phyloP scores from a whole-genome alignment of 805 yeast genomes.

The Candida alai region DNA sequence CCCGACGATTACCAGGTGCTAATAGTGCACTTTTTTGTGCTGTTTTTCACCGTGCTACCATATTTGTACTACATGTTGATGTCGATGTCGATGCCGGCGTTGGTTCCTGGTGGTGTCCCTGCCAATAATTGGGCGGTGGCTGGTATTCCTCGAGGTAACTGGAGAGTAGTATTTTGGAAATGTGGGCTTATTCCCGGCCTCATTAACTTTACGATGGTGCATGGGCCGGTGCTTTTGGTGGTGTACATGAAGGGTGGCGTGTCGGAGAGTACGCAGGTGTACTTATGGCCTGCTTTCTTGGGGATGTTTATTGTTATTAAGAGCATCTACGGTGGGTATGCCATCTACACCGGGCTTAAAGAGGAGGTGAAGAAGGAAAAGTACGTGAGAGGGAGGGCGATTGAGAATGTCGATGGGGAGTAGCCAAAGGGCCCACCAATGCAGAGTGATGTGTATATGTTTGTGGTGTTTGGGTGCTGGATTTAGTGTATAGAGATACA shows the following conservation, averaged over 20 bases:
- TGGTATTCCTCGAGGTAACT: too few species aligned
- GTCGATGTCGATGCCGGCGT: not conserved
- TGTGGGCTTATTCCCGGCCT: constrained; percentile 12
- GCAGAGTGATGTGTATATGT: too few species aligned
- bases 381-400: constrained; percentile 54
- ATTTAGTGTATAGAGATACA: too few species aligned
- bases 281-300: constrained; percentile 13
- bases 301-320: constrained; percentile 11
- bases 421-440: too few species aligned
- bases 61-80: constrained; percentile 8
- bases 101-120: constrained; percentile 8
- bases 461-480: too few species aligned
- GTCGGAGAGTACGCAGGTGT: constrained; percentile 2
- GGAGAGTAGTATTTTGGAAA: constrained; percentile 13
- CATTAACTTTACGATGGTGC: constrained; percentile 12
- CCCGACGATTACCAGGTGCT: constrained; percentile 5
- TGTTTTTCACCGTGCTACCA: constrained; percentile 20
- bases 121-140: too few species aligned
- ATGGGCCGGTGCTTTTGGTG: constrained; percentile 10
- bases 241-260: constrained; percentile 2
- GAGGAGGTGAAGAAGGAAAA: constrained; percentile 54
- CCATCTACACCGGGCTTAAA: constrained; percentile 20
- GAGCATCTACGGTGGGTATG: constrained; percentile 8
- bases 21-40: constrained; percentile 15
- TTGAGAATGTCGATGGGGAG: constrained; percentile 37